Base-by-base conservation (phyloP, 495 filamentous ascomycete genomes). In the Sphaerosporella brunnea region DNA sequence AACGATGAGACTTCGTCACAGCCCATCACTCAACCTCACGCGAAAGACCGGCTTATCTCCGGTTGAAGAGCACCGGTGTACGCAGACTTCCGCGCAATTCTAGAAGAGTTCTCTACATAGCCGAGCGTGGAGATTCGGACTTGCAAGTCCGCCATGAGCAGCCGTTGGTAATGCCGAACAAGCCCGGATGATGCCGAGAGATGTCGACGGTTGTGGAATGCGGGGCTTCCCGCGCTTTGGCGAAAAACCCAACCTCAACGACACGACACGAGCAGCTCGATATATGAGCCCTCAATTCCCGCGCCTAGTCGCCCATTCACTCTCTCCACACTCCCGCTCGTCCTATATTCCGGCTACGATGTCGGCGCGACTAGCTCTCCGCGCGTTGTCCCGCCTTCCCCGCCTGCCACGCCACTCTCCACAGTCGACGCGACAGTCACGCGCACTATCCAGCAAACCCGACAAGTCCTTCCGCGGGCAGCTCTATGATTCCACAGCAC, bases 401-500 rank as follows among this genome's bases (percentile, higher is more conserved):
- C 21, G 20, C 20, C 21, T 11, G 8, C 13, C 9, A 19, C 21
- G 20, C 9, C 24, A n/a, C 40, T 19, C 40, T 43, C 24, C n/a
- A 11, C 19, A 23, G 15, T 11, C 37, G 11, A 15, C 7, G 15
- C 37, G 18, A 10, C 37, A 21, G 15, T 10, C 20, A 18, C 15
- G 37, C 18, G 20, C 37, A 40, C 9, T 10, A 4, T 18, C 37
- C 2, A 18, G 37, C 20, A 18, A 21, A 40, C 37, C 40, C 2
- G 23, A 43, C 50, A 56, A 65, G 20, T 56, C 64, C 36, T 95
- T 97, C 68, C 76, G 82, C 52, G 80, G 77, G 15, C 90, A 97
- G 67, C 66, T 97, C 49, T 86, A 84, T 48, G 76, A 90, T 56
- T 92, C 82, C 53, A 88, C 87, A 25, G 68, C 74, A 45, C 68